Evolutionary conservation across 208 protist genomes (phyloP), one percentile per base, ranked within the genome.

Genomic region (Zelonia costaricensis): DNA sequence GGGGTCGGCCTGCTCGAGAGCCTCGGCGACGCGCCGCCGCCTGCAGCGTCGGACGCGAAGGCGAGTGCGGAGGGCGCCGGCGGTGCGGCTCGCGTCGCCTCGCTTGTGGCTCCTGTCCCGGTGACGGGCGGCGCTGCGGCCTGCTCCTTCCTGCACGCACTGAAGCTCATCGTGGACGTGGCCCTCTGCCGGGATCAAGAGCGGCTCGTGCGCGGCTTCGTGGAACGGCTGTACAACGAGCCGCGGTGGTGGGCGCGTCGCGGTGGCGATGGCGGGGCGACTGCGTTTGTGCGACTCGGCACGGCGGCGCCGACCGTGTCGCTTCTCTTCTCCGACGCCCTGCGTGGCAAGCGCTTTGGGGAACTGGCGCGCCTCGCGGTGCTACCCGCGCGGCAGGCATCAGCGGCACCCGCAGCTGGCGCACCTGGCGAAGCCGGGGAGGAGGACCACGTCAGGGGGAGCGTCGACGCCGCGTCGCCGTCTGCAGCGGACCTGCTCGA

Each of bases 161-260:
- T 92, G 42, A 74, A 74, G 49, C 69, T 94, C 1, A 30, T 94
- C n/a, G 40, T 92, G 5, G 86, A 93, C 67, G 71, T 95, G 0
- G 86, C 84, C 3, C 77, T 95, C 20, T 91, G 71, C 61, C 82
- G 86, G 18, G 86, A 95, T 63, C 76, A 69, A 52, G 78, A 79
- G n/a, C 82, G 84, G 6, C 66, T 93, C 39, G 74, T 95, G 40
- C 59, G 80, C 42, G 62, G 64, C 25, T 95, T 95, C 64, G 59
- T 95, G 13, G 62, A 78, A 62, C 71, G 65, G 4, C 75, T 95
- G 15, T 63, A 71, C 27, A 31, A 46, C 27, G 80, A 91, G 51
- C 86, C 83, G 20, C 70, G 81, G 23, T 95, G 86, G 86, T 92
- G 86, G 89, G 54, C 74, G 23, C 74, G 74, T 3, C 43, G 52